phyloP scores from a whole-genome alignment of 805 yeast genomes.

The Soucietia sequanensis region DNA sequence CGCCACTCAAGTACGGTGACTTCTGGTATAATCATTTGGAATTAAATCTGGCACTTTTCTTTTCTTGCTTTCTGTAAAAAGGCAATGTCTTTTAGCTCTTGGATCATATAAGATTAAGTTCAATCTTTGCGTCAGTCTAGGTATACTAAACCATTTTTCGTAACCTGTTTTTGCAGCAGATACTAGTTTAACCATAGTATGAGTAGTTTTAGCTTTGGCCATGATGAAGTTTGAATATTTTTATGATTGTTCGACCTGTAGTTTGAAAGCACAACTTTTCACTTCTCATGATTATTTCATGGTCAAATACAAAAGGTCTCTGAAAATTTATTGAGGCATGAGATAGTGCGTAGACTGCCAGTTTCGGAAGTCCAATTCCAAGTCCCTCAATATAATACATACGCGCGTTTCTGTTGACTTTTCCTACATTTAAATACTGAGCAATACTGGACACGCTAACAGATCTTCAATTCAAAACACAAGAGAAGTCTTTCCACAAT shows the following conservation, averaged over 20 bases:
- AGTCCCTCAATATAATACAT: too few relatives aligned
- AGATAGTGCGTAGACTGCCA: too few relatives aligned
- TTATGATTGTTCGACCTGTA: too few relatives aligned
- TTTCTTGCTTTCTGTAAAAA: slow-evolving; percentile 85
- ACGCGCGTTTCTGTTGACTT: too few relatives aligned
- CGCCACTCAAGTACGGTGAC: slow-evolving; percentile 17
- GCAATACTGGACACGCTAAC: background rate
- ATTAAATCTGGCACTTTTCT: slow-evolving; percentile 63
- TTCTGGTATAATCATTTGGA: slow-evolving; percentile 34
- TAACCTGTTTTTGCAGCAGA: slow-evolving; percentile 92
- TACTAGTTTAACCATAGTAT: slow-evolving; percentile 78
- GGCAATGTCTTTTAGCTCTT: slow-evolving; percentile 80
- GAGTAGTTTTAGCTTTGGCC: slow-evolving; percentile 68
- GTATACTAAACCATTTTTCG: slow-evolving; percentile 74
- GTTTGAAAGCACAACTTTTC: too few relatives aligned
- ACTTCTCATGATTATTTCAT: too few relatives aligned
- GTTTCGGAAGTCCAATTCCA: too few relatives aligned
- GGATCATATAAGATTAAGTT: slow-evolving; percentile 88
- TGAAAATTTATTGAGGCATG: too few relatives aligned
- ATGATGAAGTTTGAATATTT: too few relatives aligned
- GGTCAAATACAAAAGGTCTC: too few relatives aligned
- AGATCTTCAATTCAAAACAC: background rate
- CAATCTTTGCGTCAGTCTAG: slow-evolving; percentile 76
- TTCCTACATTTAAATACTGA: too few relatives aligned
- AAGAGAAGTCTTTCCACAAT: background rate